Evolutionary conservation across 495 filamentous ascomycete genomes (phyloP).

Genomic region (Neurospora cerealis): DNA sequence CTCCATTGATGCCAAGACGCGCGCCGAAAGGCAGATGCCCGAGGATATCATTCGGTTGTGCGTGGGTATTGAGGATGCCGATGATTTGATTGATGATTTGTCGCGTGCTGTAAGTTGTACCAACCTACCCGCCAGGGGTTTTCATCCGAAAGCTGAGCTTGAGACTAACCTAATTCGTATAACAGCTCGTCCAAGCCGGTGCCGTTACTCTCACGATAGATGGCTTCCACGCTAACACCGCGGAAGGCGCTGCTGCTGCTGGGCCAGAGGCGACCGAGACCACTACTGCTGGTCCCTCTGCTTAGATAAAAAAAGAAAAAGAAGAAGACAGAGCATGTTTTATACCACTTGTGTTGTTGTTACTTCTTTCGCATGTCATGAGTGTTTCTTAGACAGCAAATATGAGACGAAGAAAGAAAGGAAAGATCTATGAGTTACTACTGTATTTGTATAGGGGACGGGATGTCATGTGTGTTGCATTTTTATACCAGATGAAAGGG

Average conservation of each 20-base stretch:
- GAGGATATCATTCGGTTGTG: conserved; percentile 94
- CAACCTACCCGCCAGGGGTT: neutral
- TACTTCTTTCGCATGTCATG: neutral
- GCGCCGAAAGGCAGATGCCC: conserved; percentile 80
- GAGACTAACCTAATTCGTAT: conserved; percentile 12
- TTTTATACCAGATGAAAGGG: neutral
- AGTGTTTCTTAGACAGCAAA: neutral
- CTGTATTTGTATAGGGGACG: neutral
- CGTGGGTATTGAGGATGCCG: conserved; percentile 90
- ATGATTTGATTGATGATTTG: conserved; percentile 91
- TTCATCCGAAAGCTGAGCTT: neutral
- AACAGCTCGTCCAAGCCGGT: conserved; percentile 82
- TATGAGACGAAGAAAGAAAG: neutral
- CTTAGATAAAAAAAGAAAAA: neutral
- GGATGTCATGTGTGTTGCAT: neutral
- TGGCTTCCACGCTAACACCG: conserved; percentile 52
- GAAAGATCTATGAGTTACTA: neutral
- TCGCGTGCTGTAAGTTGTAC: conserved; percentile 70
- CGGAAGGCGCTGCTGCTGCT: conserved; percentile 1
- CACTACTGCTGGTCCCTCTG: neutral
- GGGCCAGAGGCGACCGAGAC: neutral
- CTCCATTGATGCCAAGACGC: conserved; percentile 91
- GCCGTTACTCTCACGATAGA: conserved; percentile 78
- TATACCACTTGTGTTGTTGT: neutral
- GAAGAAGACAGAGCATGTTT: neutral